A percentile compares a stretch with the other conserved stretches of the same genome.
These are phyloP conservation scores for Gossypium lobatum DNA, from an alignment of 441 rosid species.

Conservation along the genomic window DNA sequence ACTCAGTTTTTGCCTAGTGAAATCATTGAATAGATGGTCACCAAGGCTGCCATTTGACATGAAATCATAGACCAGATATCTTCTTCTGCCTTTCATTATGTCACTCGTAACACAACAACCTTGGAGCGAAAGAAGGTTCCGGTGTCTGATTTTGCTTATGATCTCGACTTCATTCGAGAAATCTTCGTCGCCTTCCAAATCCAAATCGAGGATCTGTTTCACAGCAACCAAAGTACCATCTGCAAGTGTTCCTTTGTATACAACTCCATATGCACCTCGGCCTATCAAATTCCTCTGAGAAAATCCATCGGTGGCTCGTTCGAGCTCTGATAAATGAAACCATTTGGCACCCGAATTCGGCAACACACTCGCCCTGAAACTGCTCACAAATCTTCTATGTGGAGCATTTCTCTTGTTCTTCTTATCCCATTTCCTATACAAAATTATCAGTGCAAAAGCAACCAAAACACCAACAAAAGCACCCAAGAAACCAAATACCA, in stretches of 20 bases:
- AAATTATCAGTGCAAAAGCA: conserved; percentile 20
- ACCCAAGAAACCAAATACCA: conserved; percentile 26
- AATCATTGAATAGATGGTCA: conserved; percentile 28
- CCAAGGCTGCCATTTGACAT: conserved; percentile 51
- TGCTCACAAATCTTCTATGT: conserved; percentile 31
- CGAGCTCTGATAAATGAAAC: conserved; percentile 41
- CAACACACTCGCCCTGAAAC: conserved; percentile 32
- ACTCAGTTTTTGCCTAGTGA: conserved; percentile 19
- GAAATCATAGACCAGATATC: conserved; percentile 54
- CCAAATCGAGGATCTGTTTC: conserved; percentile 39
- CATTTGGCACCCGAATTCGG: conserved; percentile 52
- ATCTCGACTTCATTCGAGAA: conserved; percentile 58
- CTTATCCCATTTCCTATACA: conserved; percentile 26
- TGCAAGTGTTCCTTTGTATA: conserved; percentile 38
- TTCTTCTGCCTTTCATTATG: conserved; percentile 30
- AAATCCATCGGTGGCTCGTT: conserved; percentile 45
- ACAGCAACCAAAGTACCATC: conserved; percentile 47
- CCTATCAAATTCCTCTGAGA: conserved; percentile 43
- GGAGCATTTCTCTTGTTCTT: conserved; percentile 23
- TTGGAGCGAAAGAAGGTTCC: conserved; percentile 52
- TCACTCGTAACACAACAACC: conserved; percentile 59
- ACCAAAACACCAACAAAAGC: conserved; percentile 34
- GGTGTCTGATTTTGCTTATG: conserved; percentile 54
- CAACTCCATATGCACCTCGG: conserved; percentile 43
- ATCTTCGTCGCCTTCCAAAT: conserved; percentile 31